Evolutionary conservation across 2,329 filamentous ascomycete species (phyloP), one percentile per base, ranked within the genome.

Genomic region (Alternaria alternata): DNA sequence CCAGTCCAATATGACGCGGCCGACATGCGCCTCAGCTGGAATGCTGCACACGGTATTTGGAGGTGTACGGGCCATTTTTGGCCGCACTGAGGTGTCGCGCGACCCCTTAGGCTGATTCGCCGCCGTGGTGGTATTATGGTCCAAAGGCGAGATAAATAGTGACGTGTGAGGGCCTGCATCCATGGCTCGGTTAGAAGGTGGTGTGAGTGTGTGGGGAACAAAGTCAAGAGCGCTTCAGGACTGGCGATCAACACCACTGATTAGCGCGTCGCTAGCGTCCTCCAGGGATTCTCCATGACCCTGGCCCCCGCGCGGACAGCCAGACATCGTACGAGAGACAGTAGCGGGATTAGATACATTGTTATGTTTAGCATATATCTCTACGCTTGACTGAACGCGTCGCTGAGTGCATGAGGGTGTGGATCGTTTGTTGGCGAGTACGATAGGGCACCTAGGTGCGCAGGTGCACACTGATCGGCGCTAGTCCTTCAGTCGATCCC

Each of bases 301-400:
- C 67, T 63, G 67, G 67, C 54, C 67, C 67, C 67, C 61, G 57
- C 62, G 56, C 58, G 43, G 52, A 61, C 28, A 44, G 42, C 14
- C 46, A 49, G 22, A 20, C 32, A 49, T 57, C 54, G 57, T 63
- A 59, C 61, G 53, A 59, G 53, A 59, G 57, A 53, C 53, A 51
- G 54, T 41, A 30, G 57, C 53, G 36, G 43, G 36, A 54, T 43
- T 34, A 51, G 56, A 39, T 52, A 49, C 53, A 44, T 34, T 52
- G 48, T 26, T 24, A 22, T 57, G 53, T 46, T 42, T 57, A 52
- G 48, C 39, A 42, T 32, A 51, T 48, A 38, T 54, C 54, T 47
- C 34, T 47, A 36, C 48, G 28, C 46, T 53, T 60, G 53, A 51
- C 58, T 53, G 54, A 49, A 46, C 38, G 51, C 41, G 54, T 49